These are phyloP conservation scores for Verticillium isaacii DNA, from an alignment of 2,329 filamentous ascomycete species.

Conservation along the genomic window DNA sequence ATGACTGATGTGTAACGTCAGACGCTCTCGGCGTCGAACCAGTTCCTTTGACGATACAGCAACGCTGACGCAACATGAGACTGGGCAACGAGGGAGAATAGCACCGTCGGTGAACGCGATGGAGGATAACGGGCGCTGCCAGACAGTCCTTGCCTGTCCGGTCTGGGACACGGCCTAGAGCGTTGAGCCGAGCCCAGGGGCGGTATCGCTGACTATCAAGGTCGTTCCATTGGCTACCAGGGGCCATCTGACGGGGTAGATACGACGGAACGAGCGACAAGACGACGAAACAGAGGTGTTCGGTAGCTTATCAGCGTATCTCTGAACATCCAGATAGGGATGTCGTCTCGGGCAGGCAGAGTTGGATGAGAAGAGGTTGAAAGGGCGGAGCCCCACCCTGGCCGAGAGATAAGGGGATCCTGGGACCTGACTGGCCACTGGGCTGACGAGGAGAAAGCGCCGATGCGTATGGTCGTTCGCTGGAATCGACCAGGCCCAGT, in stretches of 20 bases:
- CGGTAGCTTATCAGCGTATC: constrained; percentile 1
- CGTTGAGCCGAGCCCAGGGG: neutral
- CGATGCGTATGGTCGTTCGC: neutral
- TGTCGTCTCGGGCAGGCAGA: neutral
- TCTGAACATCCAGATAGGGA: neutral
- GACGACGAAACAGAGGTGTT: neutral
- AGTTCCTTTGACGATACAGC: neutral
- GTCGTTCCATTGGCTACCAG: neutral
- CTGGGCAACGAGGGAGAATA: neutral
- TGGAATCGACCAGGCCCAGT: neutral
- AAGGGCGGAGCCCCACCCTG: neutral
- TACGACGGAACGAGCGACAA: neutral
- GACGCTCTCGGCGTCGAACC: neutral
- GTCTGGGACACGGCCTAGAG: neutral
- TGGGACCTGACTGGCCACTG: neutral
- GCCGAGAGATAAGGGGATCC: constrained; percentile 2
- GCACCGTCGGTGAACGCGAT: neutral
- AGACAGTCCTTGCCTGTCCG: neutral
- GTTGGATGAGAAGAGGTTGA: neutral
- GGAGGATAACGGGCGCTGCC: neutral
- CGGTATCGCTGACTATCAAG: neutral
- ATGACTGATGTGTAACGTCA: neutral
- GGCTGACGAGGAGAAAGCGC: neutral
- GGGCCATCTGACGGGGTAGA: neutral
- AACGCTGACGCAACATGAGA: neutral